Conservation (phyloP, 2,329 filamentous ascomycete species). For the Paracorniculantispora psalliotae region DNA sequence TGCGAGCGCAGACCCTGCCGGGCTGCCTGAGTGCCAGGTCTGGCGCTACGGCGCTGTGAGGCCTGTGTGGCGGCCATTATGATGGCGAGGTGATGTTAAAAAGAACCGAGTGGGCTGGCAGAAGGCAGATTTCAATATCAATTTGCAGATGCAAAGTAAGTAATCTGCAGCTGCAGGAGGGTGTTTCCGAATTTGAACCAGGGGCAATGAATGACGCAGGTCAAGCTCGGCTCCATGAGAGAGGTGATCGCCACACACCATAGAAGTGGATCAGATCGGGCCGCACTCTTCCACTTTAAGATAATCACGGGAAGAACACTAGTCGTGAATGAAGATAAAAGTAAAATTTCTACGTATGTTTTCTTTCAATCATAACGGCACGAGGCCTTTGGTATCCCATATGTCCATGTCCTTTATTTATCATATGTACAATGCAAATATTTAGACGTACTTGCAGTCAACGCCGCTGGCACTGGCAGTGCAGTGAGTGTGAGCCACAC, state of each 20-base stretch:
- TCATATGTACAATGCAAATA: not conserved
- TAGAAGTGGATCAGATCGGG: not conserved
- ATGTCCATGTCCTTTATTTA: not conserved
- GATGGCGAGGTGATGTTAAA: no score
- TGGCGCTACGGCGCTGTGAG: not conserved
- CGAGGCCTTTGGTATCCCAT: not conserved
- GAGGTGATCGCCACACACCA: not conserved
- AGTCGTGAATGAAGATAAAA: not conserved
- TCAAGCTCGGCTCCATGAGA: not conserved
- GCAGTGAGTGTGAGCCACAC: not conserved
- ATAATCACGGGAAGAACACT: no score
- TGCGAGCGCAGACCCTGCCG: constrained; percentile 8
- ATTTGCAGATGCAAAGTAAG: not conserved
- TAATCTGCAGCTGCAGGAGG: no score
- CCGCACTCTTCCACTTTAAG: no score
- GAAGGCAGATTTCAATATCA: not conserved
- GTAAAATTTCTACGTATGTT: not conserved
- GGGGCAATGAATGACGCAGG: constrained; percentile 1
- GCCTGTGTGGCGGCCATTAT: not conserved
- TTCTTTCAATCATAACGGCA: not conserved
- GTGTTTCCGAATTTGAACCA: not conserved
- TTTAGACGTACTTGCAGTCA: not conserved
- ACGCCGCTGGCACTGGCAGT: not conserved
- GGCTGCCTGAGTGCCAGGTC: not conserved
- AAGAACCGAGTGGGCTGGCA: no score